phyloP scores from a whole-genome alignment of 495 filamentous ascomycete species.

The Aspergillus sclerotiicarbonarius region DNA sequence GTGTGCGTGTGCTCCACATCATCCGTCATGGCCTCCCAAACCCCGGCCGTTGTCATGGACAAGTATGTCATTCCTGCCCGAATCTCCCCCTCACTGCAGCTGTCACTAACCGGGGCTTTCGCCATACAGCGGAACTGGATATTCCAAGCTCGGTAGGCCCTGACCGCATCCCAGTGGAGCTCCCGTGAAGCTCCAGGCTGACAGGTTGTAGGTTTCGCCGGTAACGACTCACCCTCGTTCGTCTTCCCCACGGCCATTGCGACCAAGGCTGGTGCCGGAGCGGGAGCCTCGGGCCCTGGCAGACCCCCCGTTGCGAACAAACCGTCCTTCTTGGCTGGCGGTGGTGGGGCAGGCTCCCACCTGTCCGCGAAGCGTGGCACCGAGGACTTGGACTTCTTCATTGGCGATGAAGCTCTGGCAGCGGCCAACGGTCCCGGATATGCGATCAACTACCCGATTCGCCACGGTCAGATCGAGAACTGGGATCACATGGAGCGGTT shows the following conservation, averaged over 20 bases:
- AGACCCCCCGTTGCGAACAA: slow-evolving; percentile 89
- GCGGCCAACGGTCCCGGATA: slow-evolving; percentile 87
- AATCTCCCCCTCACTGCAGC: slow-evolving; percentile 1
- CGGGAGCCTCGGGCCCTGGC: slow-evolving; percentile 76
- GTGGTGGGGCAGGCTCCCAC: slow-evolving; percentile 76
- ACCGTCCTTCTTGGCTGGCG: slow-evolving; percentile 90
- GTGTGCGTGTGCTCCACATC: slow-evolving; percentile 23
- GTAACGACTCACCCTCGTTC: slow-evolving; percentile 98
- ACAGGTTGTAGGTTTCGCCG: slow-evolving; percentile 78
- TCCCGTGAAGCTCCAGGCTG: slow-evolving; percentile 27
- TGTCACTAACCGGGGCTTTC: slow-evolving; percentile 14
- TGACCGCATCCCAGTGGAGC: not conserved
- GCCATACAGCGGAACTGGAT: slow-evolving; percentile 85
- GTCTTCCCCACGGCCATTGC: slow-evolving; percentile 99
- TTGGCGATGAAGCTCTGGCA: slow-evolving; percentile 90
- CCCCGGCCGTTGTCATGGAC: slow-evolving; percentile 99
- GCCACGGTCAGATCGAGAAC: slow-evolving; percentile 97
- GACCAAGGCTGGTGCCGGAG: slow-evolving; percentile 75
- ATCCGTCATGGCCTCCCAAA: slow-evolving; percentile 85
- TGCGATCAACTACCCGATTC: slow-evolving; percentile 93
- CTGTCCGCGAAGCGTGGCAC: slow-evolving; percentile 91
- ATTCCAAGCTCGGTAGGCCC: slow-evolving; percentile 88
- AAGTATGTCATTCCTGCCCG: slow-evolving; percentile 66
- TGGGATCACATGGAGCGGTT: slow-evolving; percentile 99
- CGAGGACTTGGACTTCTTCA: slow-evolving; percentile 98